phyloP scores from a whole-genome alignment of 768 basidiomycete genomes.

The Pleurotus sapidus region DNA sequence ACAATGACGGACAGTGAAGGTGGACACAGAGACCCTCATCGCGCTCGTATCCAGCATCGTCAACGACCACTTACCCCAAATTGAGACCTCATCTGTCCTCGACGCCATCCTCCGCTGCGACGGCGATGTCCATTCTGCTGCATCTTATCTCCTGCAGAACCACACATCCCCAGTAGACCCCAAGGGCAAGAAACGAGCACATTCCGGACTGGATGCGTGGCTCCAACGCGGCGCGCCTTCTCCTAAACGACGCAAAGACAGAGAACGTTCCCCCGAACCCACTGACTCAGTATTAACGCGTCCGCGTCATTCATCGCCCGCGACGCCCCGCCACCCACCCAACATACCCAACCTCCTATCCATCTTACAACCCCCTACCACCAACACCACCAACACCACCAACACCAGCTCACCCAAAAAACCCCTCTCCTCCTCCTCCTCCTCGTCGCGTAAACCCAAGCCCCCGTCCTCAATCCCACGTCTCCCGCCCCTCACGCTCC shows the following conservation, averaged over 20 bases:
- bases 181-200: slow-evolving; percentile 48
- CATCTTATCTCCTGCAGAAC: slow-evolving; percentile 27
- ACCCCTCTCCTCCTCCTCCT: neutral
- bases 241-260: slow-evolving; percentile 12
- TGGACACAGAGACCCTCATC: slow-evolving; percentile 67
- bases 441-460: slow-evolving; percentile 21
- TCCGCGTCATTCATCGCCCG: neutral
- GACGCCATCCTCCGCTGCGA: slow-evolving; percentile 54
- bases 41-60: slow-evolving; percentile 66
- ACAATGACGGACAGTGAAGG: too few relatives aligned
- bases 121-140: slow-evolving; percentile 57
- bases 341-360: slow-evolving; percentile 46
- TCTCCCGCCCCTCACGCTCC: slow-evolving; percentile 60
- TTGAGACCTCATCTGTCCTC: slow-evolving; percentile 35
- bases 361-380: slow-evolving; percentile 46
- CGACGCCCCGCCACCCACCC: neutral
- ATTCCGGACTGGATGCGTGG: slow-evolving; percentile 54
- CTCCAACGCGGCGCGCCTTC: slow-evolving; percentile 26
- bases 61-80: slow-evolving; percentile 22
- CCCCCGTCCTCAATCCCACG: slow-evolving; percentile 30
- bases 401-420: neutral
- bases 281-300: neutral
- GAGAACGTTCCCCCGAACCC: slow-evolving; percentile 1
- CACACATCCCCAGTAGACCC: slow-evolving; percentile 1
- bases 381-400: neutral